Evolutionary conservation across 768 basidiomycete species (phyloP).

Genomic region (Gymnopilus junonius): DNA sequence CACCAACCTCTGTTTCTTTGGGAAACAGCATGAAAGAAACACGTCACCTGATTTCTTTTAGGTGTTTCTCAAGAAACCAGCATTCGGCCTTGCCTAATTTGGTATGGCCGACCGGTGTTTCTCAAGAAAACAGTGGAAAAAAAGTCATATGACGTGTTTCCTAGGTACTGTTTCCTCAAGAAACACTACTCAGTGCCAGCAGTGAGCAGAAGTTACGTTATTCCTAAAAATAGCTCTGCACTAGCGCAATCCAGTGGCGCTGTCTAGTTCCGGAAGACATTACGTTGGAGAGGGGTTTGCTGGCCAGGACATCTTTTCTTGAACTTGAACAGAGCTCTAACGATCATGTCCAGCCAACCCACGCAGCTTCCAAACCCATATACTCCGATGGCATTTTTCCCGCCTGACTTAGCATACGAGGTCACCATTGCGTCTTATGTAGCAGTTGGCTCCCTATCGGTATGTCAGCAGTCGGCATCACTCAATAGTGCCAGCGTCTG

Average conservation of each 20-base stretch:
- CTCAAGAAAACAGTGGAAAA: no score
- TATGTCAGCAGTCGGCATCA: slow-evolving; percentile 1
- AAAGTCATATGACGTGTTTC: no score
- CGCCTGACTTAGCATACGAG: not conserved
- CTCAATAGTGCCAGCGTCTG: not conserved
- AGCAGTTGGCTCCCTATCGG: not conserved
- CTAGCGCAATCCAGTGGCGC: not conserved
- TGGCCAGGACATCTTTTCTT: not conserved
- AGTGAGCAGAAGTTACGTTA: not conserved
- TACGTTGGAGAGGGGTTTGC: not conserved
- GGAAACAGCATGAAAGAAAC: no score
- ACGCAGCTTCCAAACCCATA: not conserved
- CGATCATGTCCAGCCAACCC: not conserved
- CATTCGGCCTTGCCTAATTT: no score
- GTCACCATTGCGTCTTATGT: not conserved
- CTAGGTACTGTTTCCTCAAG: no score
- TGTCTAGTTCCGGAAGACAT: not conserved
- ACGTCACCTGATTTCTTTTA: no score
- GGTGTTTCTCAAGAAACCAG: no score
- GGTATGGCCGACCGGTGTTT: no score
- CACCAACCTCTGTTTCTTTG: no score
- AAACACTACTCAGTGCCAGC: no score
- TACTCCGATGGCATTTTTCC: not conserved
- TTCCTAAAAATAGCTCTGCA: not conserved
- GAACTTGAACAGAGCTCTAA: not conserved